Conservation (phyloP, 2,329 filamentous ascomycete genomes). For the Fusarium succisae region DNA sequence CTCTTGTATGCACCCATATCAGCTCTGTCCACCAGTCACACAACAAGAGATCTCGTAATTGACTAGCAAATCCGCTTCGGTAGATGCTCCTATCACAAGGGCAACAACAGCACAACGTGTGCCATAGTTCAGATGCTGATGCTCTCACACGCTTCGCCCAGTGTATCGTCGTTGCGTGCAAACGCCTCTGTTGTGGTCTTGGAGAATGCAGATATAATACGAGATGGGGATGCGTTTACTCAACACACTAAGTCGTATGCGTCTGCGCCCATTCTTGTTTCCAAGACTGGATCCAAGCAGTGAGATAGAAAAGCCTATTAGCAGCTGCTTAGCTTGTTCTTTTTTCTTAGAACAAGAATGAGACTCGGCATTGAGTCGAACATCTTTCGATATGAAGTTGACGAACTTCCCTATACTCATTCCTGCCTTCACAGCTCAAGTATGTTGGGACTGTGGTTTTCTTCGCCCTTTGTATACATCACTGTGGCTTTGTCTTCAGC, state of each 20-base stretch:
- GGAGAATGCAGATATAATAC: slow-evolving; percentile 27
- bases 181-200: neutral
- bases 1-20: neutral
- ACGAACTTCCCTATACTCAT: slow-evolving; percentile 50
- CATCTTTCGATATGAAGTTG: slow-evolving; percentile 41
- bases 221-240: neutral
- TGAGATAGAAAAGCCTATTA: slow-evolving; percentile 3
- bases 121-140: neutral
- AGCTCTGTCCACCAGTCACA: slow-evolving; percentile 5
- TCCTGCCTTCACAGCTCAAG: slow-evolving; percentile 51
- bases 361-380: slow-evolving; percentile 1
- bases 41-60: slow-evolving; percentile 10
- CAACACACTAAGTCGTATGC: neutral
- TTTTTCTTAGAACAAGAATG: slow-evolving; percentile 10
- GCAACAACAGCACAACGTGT: neutral
- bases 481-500: neutral
- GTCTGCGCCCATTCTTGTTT: neutral
- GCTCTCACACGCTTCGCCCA: neutral
- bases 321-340: neutral
- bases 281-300: neutral
- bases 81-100: slow-evolving; percentile 21
- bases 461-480: neutral
- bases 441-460: slow-evolving; percentile 34
- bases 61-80: slow-evolving; percentile 15
- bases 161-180: neutral